Base-by-base conservation (phyloP, 495 filamentous ascomycete species). In the Pseudotulostoma volvatum region DNA sequence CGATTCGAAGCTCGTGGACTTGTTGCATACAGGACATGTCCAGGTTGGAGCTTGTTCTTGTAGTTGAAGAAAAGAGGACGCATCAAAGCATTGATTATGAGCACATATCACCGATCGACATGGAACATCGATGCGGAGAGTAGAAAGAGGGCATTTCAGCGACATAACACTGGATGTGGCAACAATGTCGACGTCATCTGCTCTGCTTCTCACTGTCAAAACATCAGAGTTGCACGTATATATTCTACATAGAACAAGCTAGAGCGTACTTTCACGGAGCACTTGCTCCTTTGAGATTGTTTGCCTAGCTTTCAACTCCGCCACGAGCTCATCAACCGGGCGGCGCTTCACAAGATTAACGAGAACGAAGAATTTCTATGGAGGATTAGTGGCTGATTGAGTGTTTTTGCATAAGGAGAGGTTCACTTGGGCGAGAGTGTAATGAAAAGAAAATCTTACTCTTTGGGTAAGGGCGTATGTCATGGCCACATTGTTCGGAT, bases 41-140 rank as follows among this genome's bases (percentile, higher is more conserved):
- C 90, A 97, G 8, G 85, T 88, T 15, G 90, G 88, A 0, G 83
- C 87, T 63, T 97, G 90, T 54, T 95, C 86, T 50, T 95, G 86
- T 28, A 97, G 53, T 47, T 93, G 84, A 9, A 97, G 65, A 47
- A 93, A 97, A 2, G 84, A 92, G 2, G 74, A 74, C n/a, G 79
- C 90, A 56, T 97, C 90, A 52, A 96, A 96, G 50, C 90, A 96
- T 48, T 90, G 84, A 31, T 87, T 85, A 59, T 97, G 90, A 5
- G 69, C 79, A 54, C 90, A 97, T 16, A 76, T 51, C 7, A 74
- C 66, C 1, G 81, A 85, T 31, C 90, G 76, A 47, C 83, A 81
- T 7, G 90, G 90, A 16, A 79, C 63, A 18, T 74, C 67, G 21
- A 97, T 81, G 40, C 85, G 73, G 40, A 84, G 67, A 13, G 84